Conservation (phyloP, 2,329 filamentous ascomycete species). For the Aspergillus persii region DNA sequence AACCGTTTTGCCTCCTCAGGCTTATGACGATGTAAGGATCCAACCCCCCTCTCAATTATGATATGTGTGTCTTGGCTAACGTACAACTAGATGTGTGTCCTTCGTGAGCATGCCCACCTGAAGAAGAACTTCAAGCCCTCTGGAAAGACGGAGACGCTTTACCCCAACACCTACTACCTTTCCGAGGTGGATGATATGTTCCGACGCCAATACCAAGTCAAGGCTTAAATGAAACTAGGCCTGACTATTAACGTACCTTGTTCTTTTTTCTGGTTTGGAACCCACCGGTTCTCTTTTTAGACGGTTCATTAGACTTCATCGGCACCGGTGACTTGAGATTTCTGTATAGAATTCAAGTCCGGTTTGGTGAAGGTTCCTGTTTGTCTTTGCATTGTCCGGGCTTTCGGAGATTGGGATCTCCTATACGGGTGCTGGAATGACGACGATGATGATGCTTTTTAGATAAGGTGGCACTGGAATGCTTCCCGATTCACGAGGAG, state of each 20-base stretch:
- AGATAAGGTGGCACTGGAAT: conserved; percentile 16
- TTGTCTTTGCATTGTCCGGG: conserved; percentile 3
- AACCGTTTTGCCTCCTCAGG: conserved; percentile 65
- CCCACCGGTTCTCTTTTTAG: conserved; percentile 25
- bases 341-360: conserved; percentile 22
- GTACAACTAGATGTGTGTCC: conserved; percentile 65
- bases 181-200: conserved; percentile 82
- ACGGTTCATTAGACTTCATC: conserved; percentile 36
- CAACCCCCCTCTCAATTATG: conserved; percentile 12
- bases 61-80: neutral
- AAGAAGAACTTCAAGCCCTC: conserved; percentile 74
- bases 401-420: conserved; percentile 1
- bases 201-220: conserved; percentile 73
- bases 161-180: conserved; percentile 72
- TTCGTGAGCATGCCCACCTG: conserved; percentile 79
- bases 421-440: conserved; percentile 2
- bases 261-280: conserved; percentile 23
- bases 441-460: conserved; percentile 3
- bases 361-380: conserved; percentile 8
- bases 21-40: conserved; percentile 67
- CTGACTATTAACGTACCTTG: conserved; percentile 15
- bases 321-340: conserved; percentile 25
- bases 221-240: conserved; percentile 55
- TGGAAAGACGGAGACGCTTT: conserved; percentile 66
- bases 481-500: conserved; percentile 12